Evolutionary conservation across 345 rosid genomes (phyloP).

Genomic region (Hevea brasiliensis): DNA sequence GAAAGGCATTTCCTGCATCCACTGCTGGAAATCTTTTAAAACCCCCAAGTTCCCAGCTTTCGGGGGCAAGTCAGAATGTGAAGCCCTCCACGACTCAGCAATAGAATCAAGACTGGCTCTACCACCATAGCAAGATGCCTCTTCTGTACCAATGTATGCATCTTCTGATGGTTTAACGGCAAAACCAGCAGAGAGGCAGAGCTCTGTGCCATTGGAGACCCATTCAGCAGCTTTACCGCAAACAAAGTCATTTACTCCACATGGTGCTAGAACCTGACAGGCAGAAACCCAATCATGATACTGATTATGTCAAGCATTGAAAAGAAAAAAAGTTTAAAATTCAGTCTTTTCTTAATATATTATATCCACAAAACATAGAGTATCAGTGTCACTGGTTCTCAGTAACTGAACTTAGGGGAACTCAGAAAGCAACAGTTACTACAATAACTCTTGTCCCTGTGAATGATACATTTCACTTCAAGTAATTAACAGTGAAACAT

Average conservation of each 20-base stretch:
- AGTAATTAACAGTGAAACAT: too few species aligned
- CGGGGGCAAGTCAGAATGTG: constrained; percentile 40
- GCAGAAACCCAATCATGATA: constrained; percentile 21
- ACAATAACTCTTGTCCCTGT: neutral
- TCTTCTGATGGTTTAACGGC: constrained; percentile 43
- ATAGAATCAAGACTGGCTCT: constrained; percentile 77
- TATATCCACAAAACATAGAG: neutral
- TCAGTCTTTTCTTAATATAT: neutral
- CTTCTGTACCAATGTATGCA: constrained; percentile 34
- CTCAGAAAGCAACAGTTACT: constrained; percentile 7
- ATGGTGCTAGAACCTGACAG: constrained; percentile 67
- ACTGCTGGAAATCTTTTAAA: constrained; percentile 45
- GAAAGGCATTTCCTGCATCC: constrained; percentile 50
- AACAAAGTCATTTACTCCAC: constrained; percentile 72
- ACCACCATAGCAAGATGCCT: constrained; percentile 72
- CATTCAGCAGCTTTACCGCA: constrained; percentile 83
- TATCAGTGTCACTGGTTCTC: neutral
- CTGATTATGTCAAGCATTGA: constrained; percentile 13
- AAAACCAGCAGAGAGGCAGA: constrained; percentile 85
- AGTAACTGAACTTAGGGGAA: constrained; percentile 2
- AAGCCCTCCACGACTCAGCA: constrained; percentile 64
- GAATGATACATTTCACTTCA: too few species aligned
- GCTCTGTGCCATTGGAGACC: constrained; percentile 81
- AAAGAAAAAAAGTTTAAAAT: neutral
- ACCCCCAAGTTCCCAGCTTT: constrained; percentile 24